These are phyloP conservation scores for Auriscalpium orientale DNA, from an alignment of 768 basidiomycete genomes.

Conservation along the genomic window DNA sequence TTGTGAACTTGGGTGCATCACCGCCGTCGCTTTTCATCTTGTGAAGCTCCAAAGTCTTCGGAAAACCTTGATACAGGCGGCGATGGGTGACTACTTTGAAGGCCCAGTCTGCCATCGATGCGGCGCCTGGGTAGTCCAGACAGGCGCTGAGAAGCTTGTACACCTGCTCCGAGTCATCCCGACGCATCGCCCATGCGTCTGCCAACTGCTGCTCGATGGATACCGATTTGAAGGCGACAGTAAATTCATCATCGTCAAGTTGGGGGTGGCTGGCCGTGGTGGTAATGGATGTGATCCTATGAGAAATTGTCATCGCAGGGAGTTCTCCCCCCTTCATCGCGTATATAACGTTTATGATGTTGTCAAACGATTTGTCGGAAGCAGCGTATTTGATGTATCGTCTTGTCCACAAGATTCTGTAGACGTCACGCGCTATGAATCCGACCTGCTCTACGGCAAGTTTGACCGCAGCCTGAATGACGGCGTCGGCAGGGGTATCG, in stretches of 20 bases:
- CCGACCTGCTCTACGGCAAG: background rate
- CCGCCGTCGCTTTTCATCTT: background rate
- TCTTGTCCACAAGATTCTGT: background rate
- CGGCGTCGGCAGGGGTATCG: background rate
- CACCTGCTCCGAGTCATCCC: background rate
- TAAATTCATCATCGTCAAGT: background rate
- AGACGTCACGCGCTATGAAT: background rate
- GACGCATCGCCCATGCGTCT: background rate
- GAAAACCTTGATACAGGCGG: background rate
- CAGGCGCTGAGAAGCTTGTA: background rate
- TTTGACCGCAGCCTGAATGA: background rate
- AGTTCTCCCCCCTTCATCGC: background rate
- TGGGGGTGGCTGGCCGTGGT: background rate
- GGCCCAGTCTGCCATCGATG: background rate
- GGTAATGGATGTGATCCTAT: background rate
- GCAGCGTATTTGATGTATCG: background rate
- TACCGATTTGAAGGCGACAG: background rate
- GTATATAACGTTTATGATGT: background rate
- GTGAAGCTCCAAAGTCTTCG: too few species aligned
- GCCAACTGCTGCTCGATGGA: background rate
- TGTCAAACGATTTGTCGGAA: background rate
- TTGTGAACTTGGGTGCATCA: background rate
- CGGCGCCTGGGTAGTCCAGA: background rate
- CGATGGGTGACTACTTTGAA: background rate
- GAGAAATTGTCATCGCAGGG: background rate